These are phyloP conservation scores for Calophaca sinica DNA, from an alignment of 306 rosid species.

Conservation along the genomic window DNA sequence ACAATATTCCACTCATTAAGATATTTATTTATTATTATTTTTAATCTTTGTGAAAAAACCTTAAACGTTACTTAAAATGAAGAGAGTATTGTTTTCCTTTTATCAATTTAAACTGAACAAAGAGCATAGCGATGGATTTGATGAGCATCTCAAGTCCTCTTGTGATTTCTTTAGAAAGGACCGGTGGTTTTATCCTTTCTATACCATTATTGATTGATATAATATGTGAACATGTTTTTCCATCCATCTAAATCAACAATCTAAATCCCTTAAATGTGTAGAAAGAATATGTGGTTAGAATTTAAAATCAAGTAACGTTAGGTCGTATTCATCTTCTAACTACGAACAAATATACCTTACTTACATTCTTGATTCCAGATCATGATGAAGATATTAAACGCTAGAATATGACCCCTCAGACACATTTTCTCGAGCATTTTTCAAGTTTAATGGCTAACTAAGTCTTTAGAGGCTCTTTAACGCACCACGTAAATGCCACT, in stretches of 20 bases:
- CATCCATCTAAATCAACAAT: constrained; percentile 35
- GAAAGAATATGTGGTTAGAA: constrained; percentile 17
- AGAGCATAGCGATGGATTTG: constrained; percentile 3
- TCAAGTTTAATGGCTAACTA: constrained; percentile 13
- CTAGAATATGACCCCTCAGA: constrained; percentile 7
- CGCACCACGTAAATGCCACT: constrained; percentile 24
- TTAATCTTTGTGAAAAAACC: too few relatives aligned
- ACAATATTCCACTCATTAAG: too few relatives aligned
- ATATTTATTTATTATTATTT: too few relatives aligned
- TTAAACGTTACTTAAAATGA: too few relatives aligned
- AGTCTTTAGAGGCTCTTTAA: constrained; percentile 25
- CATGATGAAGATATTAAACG: constrained; percentile 23
- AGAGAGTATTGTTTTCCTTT: background rate
- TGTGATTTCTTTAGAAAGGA: background rate
- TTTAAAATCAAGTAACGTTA: background rate
- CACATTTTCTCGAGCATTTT: background rate
- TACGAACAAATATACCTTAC: constrained; percentile 30
- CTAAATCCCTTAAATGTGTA: background rate
- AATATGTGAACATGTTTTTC: constrained; percentile 20
- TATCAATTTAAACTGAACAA: background rate
- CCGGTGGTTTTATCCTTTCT: background rate
- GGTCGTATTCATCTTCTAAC: constrained; percentile 35
- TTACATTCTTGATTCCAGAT: constrained; percentile 8
- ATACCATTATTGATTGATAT: constrained; percentile 27
- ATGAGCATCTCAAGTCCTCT: constrained; percentile 23